These are phyloP conservation scores for Vicia sativa DNA, from an alignment of 306 rosid species.

Conservation along the genomic window DNA sequence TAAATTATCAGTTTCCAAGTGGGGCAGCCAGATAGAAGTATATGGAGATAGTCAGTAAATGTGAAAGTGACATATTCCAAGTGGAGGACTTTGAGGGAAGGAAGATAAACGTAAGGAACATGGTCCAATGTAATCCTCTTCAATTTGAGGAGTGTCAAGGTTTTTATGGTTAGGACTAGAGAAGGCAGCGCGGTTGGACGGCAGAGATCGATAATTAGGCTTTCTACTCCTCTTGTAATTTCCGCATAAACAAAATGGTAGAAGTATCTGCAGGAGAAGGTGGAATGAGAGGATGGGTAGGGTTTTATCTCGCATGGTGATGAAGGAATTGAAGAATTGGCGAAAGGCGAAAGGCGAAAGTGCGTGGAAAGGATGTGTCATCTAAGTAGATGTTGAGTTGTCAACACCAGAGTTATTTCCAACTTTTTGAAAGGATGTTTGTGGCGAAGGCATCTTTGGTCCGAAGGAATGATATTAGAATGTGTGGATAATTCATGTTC, in stretches of 20 bases:
- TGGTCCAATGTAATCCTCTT: background rate
- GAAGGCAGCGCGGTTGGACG: background rate
- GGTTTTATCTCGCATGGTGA: background rate
- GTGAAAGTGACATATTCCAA: background rate
- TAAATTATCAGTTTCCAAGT: background rate
- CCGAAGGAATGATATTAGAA: background rate
- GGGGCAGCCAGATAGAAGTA: background rate
- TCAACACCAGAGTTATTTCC: background rate
- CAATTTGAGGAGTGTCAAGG: conserved; percentile 6
- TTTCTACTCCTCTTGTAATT: background rate
- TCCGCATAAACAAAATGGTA: background rate
- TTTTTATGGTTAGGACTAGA: background rate
- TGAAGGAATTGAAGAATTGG: background rate
- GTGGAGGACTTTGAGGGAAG: background rate
- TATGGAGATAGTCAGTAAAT: fast-evolving
- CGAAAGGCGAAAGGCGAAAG: background rate
- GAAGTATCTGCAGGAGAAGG: background rate
- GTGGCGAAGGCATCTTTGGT: background rate
- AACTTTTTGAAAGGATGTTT: background rate
- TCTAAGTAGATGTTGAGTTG: background rate
- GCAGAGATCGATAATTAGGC: background rate
- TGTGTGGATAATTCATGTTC: no score
- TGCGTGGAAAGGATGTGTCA: background rate
- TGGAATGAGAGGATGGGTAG: background rate
- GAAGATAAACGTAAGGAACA: background rate